Conservation (phyloP, 2,329 filamentous ascomycete genomes). For the Arthrobotrys entomopaga region DNA sequence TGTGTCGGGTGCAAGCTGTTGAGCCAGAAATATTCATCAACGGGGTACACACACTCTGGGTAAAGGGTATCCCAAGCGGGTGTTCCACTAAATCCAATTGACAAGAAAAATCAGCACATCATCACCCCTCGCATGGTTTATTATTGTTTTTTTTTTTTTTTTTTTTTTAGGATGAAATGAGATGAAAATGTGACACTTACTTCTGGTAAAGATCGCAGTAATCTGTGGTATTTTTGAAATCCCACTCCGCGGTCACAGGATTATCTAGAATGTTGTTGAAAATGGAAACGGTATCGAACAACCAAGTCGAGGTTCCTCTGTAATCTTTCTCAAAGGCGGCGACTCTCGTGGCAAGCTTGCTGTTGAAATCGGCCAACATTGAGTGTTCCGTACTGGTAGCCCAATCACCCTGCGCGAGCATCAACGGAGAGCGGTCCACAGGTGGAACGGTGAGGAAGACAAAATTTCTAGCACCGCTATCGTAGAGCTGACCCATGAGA, state of each 20-base stretch:
- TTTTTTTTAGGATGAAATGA: neutral
- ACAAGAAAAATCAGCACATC: no score
- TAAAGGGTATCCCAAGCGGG: slow-evolving; percentile 63
- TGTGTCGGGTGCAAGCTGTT: slow-evolving; percentile 73
- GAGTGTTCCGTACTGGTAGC: slow-evolving; percentile 62
- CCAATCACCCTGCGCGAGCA: slow-evolving; percentile 62
- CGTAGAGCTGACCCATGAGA: slow-evolving; percentile 65
- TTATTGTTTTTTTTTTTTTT: no score
- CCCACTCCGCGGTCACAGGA: slow-evolving; percentile 63
- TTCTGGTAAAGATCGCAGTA: slow-evolving; percentile 69
- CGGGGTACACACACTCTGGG: slow-evolving; percentile 66
- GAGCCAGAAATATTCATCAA: slow-evolving; percentile 74
- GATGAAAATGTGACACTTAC: slow-evolving; percentile 63
- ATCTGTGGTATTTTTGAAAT: slow-evolving; percentile 68
- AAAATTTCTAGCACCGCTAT: slow-evolving; percentile 69
- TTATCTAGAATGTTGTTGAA: slow-evolving; percentile 68
- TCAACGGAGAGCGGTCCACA: slow-evolving; percentile 68
- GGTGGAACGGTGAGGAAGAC: slow-evolving; percentile 71
- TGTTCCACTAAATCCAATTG: slow-evolving; percentile 64
- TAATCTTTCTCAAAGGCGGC: slow-evolving; percentile 62
- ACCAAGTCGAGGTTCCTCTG: slow-evolving; percentile 53
- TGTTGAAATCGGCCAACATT: slow-evolving; percentile 68
- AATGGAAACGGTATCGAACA: slow-evolving; percentile 67
- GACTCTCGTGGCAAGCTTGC: slow-evolving; percentile 64
- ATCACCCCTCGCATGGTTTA: no score